phyloP scores from a whole-genome alignment of 495 filamentous ascomycete species.

The Penicillium riverlandense region DNA sequence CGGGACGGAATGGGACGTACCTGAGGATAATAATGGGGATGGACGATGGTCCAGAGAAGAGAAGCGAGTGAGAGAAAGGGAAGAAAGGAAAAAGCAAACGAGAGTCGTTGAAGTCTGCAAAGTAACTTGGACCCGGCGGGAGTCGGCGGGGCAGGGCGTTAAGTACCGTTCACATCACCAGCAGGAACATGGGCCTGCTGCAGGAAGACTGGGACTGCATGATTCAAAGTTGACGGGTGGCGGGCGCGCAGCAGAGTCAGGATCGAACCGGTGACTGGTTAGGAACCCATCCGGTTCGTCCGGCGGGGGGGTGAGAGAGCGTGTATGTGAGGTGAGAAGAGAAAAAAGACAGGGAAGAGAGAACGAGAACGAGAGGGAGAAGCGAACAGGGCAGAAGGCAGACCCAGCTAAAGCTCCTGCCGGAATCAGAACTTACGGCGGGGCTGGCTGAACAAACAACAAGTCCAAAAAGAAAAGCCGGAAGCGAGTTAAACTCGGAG shows the following conservation, averaged over 20 bases:
- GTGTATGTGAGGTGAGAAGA: background rate
- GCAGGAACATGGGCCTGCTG: conserved; percentile 7
- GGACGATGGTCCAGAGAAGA: background rate
- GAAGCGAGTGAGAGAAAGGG: background rate
- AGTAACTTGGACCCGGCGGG: too few species aligned
- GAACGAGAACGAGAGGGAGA: conserved; percentile 1
- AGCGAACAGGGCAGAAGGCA: background rate
- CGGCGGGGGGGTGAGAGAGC: background rate
- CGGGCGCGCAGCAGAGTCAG: conserved; percentile 5
- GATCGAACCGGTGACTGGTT: background rate
- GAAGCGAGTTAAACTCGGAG: too few species aligned
- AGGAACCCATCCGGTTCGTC: background rate
- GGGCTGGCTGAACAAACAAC: too few species aligned
- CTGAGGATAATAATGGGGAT: background rate
- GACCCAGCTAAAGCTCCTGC: background rate
- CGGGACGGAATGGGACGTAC: background rate
- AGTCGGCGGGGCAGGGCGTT: background rate
- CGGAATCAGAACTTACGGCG: too few species aligned
- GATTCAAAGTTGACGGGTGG: conserved; percentile 21
- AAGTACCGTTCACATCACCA: conserved; percentile 12
- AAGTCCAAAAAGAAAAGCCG: too few species aligned
- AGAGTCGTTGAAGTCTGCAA: background rate
- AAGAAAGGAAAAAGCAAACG: conserved; percentile 3
- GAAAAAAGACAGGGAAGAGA: background rate
- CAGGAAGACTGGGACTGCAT: conserved; percentile 6